Conservation (phyloP, 768 basidiomycete genomes). For the Clitopilus passeckerianus region DNA sequence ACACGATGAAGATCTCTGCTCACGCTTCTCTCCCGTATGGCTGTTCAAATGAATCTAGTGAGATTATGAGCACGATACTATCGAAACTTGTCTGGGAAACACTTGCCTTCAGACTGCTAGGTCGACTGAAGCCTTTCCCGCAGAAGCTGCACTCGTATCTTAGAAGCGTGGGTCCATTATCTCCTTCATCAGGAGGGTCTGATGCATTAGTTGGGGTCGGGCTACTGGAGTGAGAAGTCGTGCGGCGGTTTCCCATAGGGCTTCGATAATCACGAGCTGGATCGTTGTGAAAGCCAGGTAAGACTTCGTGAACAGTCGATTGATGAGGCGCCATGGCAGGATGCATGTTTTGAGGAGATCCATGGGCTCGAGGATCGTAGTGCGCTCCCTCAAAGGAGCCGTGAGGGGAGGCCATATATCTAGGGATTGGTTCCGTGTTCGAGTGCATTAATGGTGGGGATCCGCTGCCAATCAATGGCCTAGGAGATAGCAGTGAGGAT, state of each 20-base stretch:
- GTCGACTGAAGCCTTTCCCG: conserved; percentile 77
- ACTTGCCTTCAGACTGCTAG: conserved; percentile 74
- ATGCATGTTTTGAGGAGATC: background rate
- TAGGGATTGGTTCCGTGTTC: background rate
- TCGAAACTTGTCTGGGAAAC: conserved; percentile 6
- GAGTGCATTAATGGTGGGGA: background rate
- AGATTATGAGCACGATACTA: conserved; percentile 4
- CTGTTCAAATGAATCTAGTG: conserved; percentile 76
- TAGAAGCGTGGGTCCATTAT: conserved; percentile 24
- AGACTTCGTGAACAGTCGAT: background rate
- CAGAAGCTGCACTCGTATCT: conserved; percentile 80
- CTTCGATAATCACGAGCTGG: background rate
- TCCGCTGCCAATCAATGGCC: background rate
- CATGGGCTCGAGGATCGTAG: background rate
- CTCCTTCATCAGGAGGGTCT: conserved; percentile 5
- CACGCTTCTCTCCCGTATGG: conserved; percentile 83
- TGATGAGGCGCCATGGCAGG: background rate
- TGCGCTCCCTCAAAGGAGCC: background rate
- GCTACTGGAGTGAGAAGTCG: background rate
- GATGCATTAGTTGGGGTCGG: conserved; percentile 3
- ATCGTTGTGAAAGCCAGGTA: background rate
- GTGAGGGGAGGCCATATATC: background rate
- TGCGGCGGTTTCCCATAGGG: background rate
- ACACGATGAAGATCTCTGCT: conserved; percentile 22
- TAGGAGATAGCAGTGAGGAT: background rate